Evolutionary conservation across 1,284 basidiomycete species (phyloP), one percentile per base, ranked within the genome.

Genomic region (Trichosporon coremiiforme): DNA sequence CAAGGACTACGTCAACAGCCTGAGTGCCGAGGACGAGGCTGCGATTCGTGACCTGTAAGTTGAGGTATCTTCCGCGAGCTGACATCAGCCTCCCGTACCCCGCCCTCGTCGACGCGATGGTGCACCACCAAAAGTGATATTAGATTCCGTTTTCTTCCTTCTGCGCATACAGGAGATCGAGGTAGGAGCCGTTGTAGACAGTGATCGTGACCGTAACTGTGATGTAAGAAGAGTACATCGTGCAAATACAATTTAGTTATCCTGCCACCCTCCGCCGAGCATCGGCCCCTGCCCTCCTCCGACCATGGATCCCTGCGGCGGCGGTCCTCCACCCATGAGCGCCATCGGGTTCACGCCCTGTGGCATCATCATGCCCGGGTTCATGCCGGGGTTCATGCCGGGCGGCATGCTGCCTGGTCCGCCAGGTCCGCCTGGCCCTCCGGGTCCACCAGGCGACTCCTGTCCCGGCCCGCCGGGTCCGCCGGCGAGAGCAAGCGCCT

Each of bases 271-370:
- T 6, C 65, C 68, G 38, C 53, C 68, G 25, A 70, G 60, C 68
- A 70, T 70, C 25, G 68, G 64, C 6, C 64, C 67, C 31, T 41
- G 60, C 12, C 68, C 65, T 7, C 57, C 57, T 6, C 57, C 57
- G 15, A 62, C 17, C 57, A 62, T 62, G 15, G 57, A 31, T 9
- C 57, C 57, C 17, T 62, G 57, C 57, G 29, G 57, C 29, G 57
- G 29, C 29, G 29, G 29, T 1, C 68, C 68, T 1, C 67, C 67
- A 8, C 60, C 68, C 68, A 66, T 66, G 33, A 69, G 65, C 47
- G 68, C 68, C 55, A 69, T 62, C 20, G 68, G 68, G 47, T 69
- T 69, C 41, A 69, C 66, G 6, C 68, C 65, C 31, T 62, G 57
- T 31, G 57, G 57, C 31, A 62, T 62, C 57, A 62, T 62, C 57